Evolutionary conservation across 148 eudicot species (phyloP).

Genomic region (Rhododendron molle): DNA sequence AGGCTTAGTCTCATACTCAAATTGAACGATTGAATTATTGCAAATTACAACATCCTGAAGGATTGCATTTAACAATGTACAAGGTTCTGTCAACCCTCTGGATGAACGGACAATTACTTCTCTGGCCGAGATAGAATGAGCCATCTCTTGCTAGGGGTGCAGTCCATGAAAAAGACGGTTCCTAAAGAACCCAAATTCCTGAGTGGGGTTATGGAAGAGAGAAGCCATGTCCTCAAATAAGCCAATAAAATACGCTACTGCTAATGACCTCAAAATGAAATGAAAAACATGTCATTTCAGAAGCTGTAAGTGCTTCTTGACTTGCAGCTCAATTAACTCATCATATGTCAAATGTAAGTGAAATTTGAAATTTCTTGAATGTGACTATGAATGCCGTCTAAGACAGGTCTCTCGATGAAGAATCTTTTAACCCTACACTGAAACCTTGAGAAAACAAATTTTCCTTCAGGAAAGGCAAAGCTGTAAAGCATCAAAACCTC

Average conservation of each 20-base stretch:
- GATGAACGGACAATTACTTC: too few relatives aligned
- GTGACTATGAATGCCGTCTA: constrained; percentile 32
- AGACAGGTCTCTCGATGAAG: constrained; percentile 31
- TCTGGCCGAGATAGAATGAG: too few relatives aligned
- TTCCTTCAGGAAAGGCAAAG: constrained; percentile 69
- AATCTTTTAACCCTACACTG: constrained; percentile 64
- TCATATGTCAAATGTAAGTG: constrained; percentile 47
- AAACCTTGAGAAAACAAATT: constrained; percentile 70
- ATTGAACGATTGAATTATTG: too few relatives aligned
- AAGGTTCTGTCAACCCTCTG: too few relatives aligned
- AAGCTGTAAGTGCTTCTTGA: constrained; percentile 31
- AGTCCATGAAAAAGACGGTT: too few relatives aligned
- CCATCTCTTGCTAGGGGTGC: too few relatives aligned
- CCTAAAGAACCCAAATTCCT: too few relatives aligned
- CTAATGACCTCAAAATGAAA: too few relatives aligned
- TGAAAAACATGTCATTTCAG: too few relatives aligned
- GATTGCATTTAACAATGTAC: too few relatives aligned
- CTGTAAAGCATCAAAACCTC: constrained; percentile 61
- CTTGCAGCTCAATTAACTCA: constrained; percentile 39
- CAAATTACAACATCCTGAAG: too few relatives aligned
- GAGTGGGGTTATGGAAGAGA: constrained; percentile 28
- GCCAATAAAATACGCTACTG: neutral
- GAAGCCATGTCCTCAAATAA: constrained; percentile 59
- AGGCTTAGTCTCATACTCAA: too few relatives aligned
- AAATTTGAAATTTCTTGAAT: constrained; percentile 52